Percentiles rank a stretch among this genome's conserved stretches.
phyloP scores from a whole-genome alignment of 2,329 filamentous ascomycete species.

The Colletotrichum costaricense region DNA sequence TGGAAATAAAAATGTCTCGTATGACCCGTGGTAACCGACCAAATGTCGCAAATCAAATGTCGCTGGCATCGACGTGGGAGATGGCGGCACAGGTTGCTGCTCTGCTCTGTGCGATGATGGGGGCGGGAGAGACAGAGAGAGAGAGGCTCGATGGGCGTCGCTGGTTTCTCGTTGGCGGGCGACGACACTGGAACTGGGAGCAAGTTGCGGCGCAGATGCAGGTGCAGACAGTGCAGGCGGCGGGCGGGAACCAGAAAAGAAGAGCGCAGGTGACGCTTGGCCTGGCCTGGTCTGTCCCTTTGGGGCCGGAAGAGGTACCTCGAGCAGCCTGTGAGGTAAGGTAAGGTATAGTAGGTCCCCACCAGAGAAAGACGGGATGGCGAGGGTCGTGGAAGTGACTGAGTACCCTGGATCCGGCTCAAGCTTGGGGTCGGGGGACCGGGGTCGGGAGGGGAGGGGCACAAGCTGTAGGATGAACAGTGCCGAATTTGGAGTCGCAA shows the following conservation, averaged over 20 bases:
- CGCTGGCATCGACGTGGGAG: conserved; percentile 24
- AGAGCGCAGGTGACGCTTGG: conserved; percentile 39
- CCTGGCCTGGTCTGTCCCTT: conserved; percentile 15
- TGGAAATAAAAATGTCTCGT: conserved; percentile 56
- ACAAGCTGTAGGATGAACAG: conserved; percentile 52
- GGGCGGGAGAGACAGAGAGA: conserved; percentile 21
- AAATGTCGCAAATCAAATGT: conserved; percentile 36
- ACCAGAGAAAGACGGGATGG: conserved; percentile 46
- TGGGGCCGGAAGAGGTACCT: conserved; percentile 10
- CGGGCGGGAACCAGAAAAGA: conserved; percentile 39
- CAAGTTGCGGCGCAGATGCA: conserved; percentile 23
- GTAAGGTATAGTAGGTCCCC: conserved; percentile 42
- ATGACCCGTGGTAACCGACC: conserved; percentile 49
- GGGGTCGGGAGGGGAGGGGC: conserved; percentile 36
- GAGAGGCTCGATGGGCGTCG: conserved; percentile 23
- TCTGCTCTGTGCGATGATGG: conserved; percentile 32
- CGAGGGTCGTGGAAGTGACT: not conserved
- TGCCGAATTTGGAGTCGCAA: conserved; percentile 45
- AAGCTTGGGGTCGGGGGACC: not conserved
- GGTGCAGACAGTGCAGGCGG: conserved; percentile 9
- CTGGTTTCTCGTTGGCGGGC: conserved; percentile 25
- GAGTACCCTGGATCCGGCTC: conserved; percentile 14
- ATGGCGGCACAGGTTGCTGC: conserved; percentile 14
- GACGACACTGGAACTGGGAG: conserved; percentile 22
- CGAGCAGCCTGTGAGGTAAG: conserved; percentile 4